Base-by-base conservation (phyloP, 352 stramenopile genomes). In the Pythium rishiriense region DNA sequence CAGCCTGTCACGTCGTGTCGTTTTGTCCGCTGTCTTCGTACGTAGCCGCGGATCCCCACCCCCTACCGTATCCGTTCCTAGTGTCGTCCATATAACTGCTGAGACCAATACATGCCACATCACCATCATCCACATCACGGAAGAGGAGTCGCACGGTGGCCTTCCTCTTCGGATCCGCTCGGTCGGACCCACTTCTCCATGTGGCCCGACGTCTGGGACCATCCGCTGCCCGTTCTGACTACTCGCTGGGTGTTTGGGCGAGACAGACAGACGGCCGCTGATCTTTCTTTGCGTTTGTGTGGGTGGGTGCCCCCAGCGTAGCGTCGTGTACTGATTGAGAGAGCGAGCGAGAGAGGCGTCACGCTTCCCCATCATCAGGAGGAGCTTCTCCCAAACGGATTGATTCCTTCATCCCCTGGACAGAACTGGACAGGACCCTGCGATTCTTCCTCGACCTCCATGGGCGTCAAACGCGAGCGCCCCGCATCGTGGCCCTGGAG, bases 401-500 rank as follows among this genome's bases (percentile, higher is more conserved):
- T n/a, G n/a, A n/a, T n/a, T n/a, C n/a, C n/a, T n/a, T n/a, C n/a
- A n/a, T n/a, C n/a, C n/a, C n/a, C n/a, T n/a, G n/a, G n/a, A n/a
- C n/a, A n/a, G n/a, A n/a, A 24, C 15, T 22, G 2, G 42, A 26
- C 42, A 26, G 17, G 12, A 49, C 14, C 42, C 12, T 39, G 53
- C 53, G 35, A 33, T 28, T 25, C 9, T 48, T 35, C 15, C 5
- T 22, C 9, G 2, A 14, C 10, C 26, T 11, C 15, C 47, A 64
- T 64, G 57, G 57, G 57, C 5, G 29, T 66, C 48, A 66, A 66
- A 50, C 59, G 59, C 21, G 50, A 45, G 59, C 59, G 48, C 4
- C 37, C 39, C 3, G 19, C 8, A 14, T 19, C 37, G 1, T 28
- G 10, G 9, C 15, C 8, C 12, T 14, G 29, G 19, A 41, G 35